phyloP scores from a whole-genome alignment of 495 filamentous ascomycete species.

The Xylaria telfairii region DNA sequence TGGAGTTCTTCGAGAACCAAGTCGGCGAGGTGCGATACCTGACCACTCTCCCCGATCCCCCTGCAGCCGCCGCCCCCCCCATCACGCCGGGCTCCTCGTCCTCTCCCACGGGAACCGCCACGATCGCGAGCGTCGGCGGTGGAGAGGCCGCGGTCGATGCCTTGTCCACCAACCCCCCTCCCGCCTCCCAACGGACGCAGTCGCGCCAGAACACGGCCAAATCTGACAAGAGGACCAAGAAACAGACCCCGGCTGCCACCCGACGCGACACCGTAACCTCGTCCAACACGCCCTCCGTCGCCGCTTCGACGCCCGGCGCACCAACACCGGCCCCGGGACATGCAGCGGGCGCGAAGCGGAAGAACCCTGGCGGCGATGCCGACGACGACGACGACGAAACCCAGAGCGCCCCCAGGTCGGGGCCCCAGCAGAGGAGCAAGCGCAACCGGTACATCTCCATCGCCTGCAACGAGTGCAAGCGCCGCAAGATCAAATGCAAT shows the following conservation, averaged over 20 bases:
- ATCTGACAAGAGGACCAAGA: slow-evolving; percentile 19
- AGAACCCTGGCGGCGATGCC: slow-evolving; percentile 46
- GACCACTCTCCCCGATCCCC: slow-evolving; percentile 33
- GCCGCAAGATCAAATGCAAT: slow-evolving; percentile 93
- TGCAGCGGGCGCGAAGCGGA: slow-evolving; percentile 47
- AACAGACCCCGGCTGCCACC: slow-evolving; percentile 1
- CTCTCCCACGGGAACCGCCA: slow-evolving; percentile 5
- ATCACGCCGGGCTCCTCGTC: slow-evolving; percentile 5
- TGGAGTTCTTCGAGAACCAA: slow-evolving; percentile 63
- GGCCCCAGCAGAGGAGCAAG: slow-evolving; percentile 62
- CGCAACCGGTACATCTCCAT: slow-evolving; percentile 85
- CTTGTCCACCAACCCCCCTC: neutral
- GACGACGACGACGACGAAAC: slow-evolving; percentile 34
- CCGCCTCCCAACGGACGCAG: slow-evolving; percentile 7
- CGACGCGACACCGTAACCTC: slow-evolving; percentile 15
- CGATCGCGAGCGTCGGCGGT: neutral
- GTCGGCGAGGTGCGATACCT: slow-evolving; percentile 62
- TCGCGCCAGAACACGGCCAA: slow-evolving; percentile 6
- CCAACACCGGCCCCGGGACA: slow-evolving; percentile 25
- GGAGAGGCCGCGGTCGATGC: neutral
- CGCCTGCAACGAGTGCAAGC: slow-evolving; percentile 88
- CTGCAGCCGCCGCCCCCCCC: slow-evolving; percentile 10
- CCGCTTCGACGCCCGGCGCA: slow-evolving; percentile 9
- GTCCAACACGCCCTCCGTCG: neutral
- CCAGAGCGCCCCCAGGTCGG: neutral